A percentile compares a stretch with the other conserved stretches of the same genome.
These are phyloP conservation scores for Fusarium ramigenum DNA, from an alignment of 2,329 filamentous ascomycete genomes.

Conservation along the genomic window DNA sequence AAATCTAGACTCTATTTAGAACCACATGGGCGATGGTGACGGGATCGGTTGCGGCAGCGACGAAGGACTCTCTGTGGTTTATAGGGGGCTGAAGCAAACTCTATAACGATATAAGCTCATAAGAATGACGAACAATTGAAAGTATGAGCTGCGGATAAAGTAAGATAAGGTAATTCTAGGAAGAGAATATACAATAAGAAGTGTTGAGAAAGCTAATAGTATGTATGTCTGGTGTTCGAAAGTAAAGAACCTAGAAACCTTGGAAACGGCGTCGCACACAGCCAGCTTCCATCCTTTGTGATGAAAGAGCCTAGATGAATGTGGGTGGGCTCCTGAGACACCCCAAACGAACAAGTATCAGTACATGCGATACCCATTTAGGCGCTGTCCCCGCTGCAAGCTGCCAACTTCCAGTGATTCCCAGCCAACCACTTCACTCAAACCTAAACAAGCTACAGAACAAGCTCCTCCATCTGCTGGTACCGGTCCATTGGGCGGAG, in stretches of 20 bases:
- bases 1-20: conserved; percentile 29
- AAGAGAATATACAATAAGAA: conserved; percentile 7
- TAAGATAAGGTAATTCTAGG: not conserved
- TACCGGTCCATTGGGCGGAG: conserved; percentile 19
- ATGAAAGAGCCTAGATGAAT: conserved; percentile 21
- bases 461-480: conserved; percentile 2
- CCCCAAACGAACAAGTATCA: conserved; percentile 3
- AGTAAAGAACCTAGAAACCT: conserved; percentile 32
- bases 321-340: conserved; percentile 34
- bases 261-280: conserved; percentile 33
- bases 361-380: conserved; percentile 19
- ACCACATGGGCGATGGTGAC: conserved; percentile 40
- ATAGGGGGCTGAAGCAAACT: conserved; percentile 14
- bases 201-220: conserved; percentile 6
- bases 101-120: not conserved
- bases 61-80: conserved; percentile 12
- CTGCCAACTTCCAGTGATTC: conserved; percentile 8
- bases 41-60: conserved; percentile 35
- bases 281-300: conserved; percentile 17
- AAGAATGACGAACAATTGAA: not conserved
- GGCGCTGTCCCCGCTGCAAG: conserved; percentile 30
- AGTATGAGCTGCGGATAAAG: not conserved
- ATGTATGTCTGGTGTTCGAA: not conserved
- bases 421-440: conserved; percentile 11
- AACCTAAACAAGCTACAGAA: conserved; percentile 15